Conservation (phyloP, 2,329 filamentous ascomycete genomes). For the Botrytis elliptica region DNA sequence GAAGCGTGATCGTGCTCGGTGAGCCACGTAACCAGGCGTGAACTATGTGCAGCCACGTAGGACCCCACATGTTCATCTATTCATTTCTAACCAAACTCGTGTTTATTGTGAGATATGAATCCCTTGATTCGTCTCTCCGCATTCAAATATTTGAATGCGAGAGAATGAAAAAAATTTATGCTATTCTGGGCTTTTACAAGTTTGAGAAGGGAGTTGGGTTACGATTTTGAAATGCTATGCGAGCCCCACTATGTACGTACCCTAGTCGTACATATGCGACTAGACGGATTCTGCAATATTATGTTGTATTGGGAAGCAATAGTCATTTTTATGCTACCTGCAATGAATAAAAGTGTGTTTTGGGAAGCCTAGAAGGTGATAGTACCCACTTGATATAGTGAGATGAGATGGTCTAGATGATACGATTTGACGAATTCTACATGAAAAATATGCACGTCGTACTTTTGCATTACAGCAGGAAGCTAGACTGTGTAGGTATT, state of each 20-base stretch:
- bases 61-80: conserved; percentile 13
- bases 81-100: neutral
- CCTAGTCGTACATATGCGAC: neutral
- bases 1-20: conserved; percentile 1
- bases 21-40: conserved; percentile 3
- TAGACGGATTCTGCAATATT: neutral
- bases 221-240: neutral
- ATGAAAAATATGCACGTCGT: neutral
- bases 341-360: neutral
- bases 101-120: neutral
- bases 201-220: neutral
- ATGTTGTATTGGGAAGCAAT: neutral
- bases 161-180: neutral
- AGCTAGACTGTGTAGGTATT: neutral
- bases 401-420: conserved; percentile 1
- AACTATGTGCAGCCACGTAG: conserved; percentile 7
- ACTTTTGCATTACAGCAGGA: neutral
- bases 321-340: neutral
- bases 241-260: neutral
- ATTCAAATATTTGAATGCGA: neutral
- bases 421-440: neutral
- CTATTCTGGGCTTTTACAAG: neutral
- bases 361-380: neutral
- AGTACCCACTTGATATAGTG: neutral
- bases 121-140: neutral